phyloP scores from a whole-genome alignment of 1,139 yeast species.

The Blastobotrys aristatus region DNA sequence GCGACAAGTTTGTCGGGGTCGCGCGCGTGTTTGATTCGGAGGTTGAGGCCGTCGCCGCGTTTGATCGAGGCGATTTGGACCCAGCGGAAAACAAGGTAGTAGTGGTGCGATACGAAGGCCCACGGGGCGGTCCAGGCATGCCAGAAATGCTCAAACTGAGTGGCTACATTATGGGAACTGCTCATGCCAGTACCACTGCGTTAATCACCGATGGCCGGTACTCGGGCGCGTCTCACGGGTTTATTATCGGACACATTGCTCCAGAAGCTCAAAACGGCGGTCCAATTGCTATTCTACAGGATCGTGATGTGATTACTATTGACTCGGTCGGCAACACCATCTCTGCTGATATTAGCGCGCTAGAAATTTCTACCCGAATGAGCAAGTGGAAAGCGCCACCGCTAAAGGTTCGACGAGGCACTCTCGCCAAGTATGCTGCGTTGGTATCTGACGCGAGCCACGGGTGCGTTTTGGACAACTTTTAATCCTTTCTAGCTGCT shows the following conservation, averaged over 20 bases:
- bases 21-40: slow-evolving; percentile 82
- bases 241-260: slow-evolving; percentile 85
- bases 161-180: slow-evolving; percentile 91
- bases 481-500: slow-evolving; percentile 4
- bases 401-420: slow-evolving; percentile 78
- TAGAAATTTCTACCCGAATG: slow-evolving; percentile 61
- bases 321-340: slow-evolving; percentile 79
- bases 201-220: slow-evolving; percentile 88
- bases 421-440: slow-evolving; percentile 68
- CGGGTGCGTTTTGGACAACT: slow-evolving; percentile 74
- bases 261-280: slow-evolving; percentile 96
- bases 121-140: slow-evolving; percentile 97
- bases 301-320: slow-evolving; percentile 78
- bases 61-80: slow-evolving; percentile 77
- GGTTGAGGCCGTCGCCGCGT: slow-evolving; percentile 63
- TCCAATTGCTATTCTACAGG: slow-evolving; percentile 79
- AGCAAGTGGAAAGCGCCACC: slow-evolving; percentile 67
- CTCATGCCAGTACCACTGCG: slow-evolving; percentile 86
- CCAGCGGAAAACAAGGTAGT: slow-evolving; percentile 90
- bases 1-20: slow-evolving; percentile 77
- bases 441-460: slow-evolving; percentile 78
- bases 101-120: slow-evolving; percentile 88
- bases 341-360: slow-evolving; percentile 63
- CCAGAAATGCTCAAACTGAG: slow-evolving; percentile 95
- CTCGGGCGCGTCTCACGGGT: slow-evolving; percentile 91